Evolutionary conservation across 2,329 filamentous ascomycete genomes (phyloP).

Genomic region (Fusarium irregulare): DNA sequence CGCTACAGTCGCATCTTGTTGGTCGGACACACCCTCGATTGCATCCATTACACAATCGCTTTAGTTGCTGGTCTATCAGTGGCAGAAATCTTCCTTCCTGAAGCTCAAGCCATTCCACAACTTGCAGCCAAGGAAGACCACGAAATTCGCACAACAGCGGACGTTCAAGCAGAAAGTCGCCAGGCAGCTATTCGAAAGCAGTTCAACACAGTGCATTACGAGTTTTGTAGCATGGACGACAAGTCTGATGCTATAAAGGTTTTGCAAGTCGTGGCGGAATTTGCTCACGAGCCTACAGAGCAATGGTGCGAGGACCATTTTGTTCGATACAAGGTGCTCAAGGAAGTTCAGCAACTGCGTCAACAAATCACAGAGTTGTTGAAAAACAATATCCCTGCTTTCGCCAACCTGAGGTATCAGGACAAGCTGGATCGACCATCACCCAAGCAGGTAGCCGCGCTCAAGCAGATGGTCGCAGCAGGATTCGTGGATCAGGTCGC

Average conservation of each 20-base stretch:
- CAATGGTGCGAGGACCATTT: constrained; percentile 85
- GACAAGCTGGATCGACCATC: constrained; percentile 70
- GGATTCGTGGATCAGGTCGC: constrained; percentile 96
- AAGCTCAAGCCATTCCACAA: constrained; percentile 77
- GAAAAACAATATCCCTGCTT: constrained; percentile 76
- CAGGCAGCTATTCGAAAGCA: constrained; percentile 71
- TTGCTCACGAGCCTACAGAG: constrained; percentile 78
- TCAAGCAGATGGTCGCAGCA: constrained; percentile 91
- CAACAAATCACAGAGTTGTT: constrained; percentile 86
- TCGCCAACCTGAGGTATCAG: constrained; percentile 65
- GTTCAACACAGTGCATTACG: constrained; percentile 78
- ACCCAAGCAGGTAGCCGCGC: constrained; percentile 76
- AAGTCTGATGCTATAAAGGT: constrained; percentile 90
- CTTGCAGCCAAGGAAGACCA: constrained; percentile 60
- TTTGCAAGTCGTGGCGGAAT: constrained; percentile 88
- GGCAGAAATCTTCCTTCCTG: constrained; percentile 86
- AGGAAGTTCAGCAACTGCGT: constrained; percentile 85
- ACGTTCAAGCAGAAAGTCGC: constrained; percentile 77
- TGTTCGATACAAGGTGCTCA: constrained; percentile 86
- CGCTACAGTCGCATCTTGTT: constrained; percentile 93
- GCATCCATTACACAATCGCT: constrained; percentile 86
- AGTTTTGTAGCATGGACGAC: constrained; percentile 84
- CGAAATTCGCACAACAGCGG: constrained; percentile 70
- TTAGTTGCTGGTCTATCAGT: constrained; percentile 90
- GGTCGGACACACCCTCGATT: constrained; percentile 83